Conservation (phyloP, 1,139 yeast genomes). For the Fermentozyma sake region DNA sequence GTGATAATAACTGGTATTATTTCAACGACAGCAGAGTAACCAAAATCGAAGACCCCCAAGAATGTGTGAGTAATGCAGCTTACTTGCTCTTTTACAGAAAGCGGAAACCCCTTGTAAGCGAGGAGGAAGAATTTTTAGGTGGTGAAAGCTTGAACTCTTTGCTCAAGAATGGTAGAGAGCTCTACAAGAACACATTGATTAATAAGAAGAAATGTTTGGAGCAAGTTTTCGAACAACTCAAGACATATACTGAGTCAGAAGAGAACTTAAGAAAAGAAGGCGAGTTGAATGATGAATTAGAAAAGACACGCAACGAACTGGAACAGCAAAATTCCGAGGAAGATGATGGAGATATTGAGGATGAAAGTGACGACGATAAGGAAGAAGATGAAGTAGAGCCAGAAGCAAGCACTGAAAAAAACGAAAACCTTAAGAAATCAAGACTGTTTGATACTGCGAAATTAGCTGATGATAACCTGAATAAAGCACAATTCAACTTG, state of each 20-base stretch:
- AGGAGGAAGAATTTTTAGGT: conserved; percentile 28
- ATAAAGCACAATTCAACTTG: conserved; percentile 11
- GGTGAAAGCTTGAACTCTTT: conserved; percentile 24
- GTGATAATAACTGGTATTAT: conserved; percentile 81
- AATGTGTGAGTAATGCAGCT: conserved; percentile 76
- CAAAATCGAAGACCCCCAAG: conserved; percentile 51
- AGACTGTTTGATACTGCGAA: conserved; percentile 6
- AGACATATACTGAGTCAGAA: conserved; percentile 11
- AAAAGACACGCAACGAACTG: conserved; percentile 14
- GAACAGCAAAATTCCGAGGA: conserved; percentile 7
- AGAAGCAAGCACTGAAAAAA: not conserved
- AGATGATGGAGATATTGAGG: conserved; percentile 2
- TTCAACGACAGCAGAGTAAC: conserved; percentile 83
- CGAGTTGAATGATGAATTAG: conserved; percentile 5
- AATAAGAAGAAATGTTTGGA: conserved; percentile 10
- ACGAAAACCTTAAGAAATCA: conserved; percentile 6
- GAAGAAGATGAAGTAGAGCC: conserved; percentile 8
- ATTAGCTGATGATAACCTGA: no score
- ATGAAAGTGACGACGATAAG: conserved; percentile 6
- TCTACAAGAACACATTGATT: conserved; percentile 8
- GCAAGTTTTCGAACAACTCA: conserved; percentile 22
- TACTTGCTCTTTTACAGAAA: conserved; percentile 81
- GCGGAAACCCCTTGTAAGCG: conserved; percentile 24
- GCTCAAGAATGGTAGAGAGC: conserved; percentile 9
- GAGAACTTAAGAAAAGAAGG: conserved; percentile 11